Base-by-base conservation (phyloP, 1,139 yeast genomes). In the Insectozyma bohioensis region DNA sequence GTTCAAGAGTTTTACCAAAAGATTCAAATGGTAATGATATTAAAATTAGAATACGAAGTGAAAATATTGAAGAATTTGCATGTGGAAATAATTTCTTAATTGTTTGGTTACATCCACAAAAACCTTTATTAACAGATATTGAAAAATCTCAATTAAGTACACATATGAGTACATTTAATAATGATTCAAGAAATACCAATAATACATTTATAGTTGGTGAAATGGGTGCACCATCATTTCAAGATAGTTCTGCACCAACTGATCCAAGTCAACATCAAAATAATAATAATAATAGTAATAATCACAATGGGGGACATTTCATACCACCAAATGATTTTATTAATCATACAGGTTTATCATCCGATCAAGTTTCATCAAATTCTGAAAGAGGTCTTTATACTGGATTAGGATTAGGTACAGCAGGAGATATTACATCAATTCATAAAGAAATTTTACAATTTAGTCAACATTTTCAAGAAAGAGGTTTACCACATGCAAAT, bases 381-480 rank as follows among this genome's bases (percentile, higher is more conserved):
- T 39, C 43, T 5, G 46, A 41, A 23, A 26, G 31, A 17, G 45
- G 46, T 9, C 26, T 41, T 8, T 42, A 40, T 26, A 39, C 46
- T 12, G 45, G 47, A 5, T 46, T 62, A 16, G 75, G 75, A 1
- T 49, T 68, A 28, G 75, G 75, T 6, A 63, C 58, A 10, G 63
- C 66, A 9, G 63, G 61, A 25, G 75, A 68, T 40, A 67, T 68
- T 15, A 53, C 60, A 5, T 63, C 72, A 5, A 68, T 68, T 32
- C 70, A 67, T 39, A 63, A 72, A 3, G 74, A 67, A 15, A 48
- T 49, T 20, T 39, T 42, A 35, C 36, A 47, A 49, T 31, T 33
- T 31, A 39, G 36, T 33, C 42, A 42, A 26, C 41, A 40, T 29
- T 35, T 31, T 20, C 43, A 40, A 37, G 39, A 40, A 31, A 32